These are phyloP conservation scores for Melanomma pulvis-pyrius DNA, from an alignment of 495 filamentous ascomycete species.

Conservation along the genomic window DNA sequence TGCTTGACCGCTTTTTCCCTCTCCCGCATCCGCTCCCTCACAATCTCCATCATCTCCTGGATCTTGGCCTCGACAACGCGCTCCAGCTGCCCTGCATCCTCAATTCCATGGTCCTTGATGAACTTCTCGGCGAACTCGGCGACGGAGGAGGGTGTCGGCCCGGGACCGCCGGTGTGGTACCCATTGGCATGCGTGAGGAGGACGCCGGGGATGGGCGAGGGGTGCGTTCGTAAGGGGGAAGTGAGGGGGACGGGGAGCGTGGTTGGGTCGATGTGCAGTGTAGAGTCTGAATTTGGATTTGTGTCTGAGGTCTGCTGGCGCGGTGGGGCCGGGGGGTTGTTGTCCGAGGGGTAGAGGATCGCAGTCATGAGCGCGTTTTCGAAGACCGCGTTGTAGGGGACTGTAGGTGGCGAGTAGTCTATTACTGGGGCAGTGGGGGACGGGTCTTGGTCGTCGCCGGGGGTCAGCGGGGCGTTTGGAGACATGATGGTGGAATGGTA, in stretches of 20 bases:
- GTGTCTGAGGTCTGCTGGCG: constrained; percentile 28
- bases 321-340: constrained; percentile 11
- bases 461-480: constrained; percentile 25
- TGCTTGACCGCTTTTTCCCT: constrained; percentile 40
- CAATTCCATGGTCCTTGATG: constrained; percentile 42
- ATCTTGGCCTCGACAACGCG: constrained; percentile 44
- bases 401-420: constrained; percentile 27
- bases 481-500: not conserved
- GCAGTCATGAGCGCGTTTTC: constrained; percentile 43
- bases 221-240: constrained; percentile 42
- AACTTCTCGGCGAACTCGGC: constrained; percentile 41
- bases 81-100: constrained; percentile 40
- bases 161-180: constrained; percentile 45
- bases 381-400: constrained; percentile 43
- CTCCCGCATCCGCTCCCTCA: constrained; percentile 41
- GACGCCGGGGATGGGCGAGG: constrained; percentile 42
- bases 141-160: constrained; percentile 34
- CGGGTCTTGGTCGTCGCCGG: constrained; percentile 34
- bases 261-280: constrained; percentile 12
- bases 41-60: constrained; percentile 36
- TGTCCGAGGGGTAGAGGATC: constrained; percentile 35
- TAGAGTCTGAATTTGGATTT: not conserved
- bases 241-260: constrained; percentile 44
- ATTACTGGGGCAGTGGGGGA: constrained; percentile 18
- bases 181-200: constrained; percentile 46